Percentiles rank a stretch among this genome's conserved stretches.
phyloP scores from a whole-genome alignment of 805 yeast genomes.

The Teunomyces gatunensis region DNA sequence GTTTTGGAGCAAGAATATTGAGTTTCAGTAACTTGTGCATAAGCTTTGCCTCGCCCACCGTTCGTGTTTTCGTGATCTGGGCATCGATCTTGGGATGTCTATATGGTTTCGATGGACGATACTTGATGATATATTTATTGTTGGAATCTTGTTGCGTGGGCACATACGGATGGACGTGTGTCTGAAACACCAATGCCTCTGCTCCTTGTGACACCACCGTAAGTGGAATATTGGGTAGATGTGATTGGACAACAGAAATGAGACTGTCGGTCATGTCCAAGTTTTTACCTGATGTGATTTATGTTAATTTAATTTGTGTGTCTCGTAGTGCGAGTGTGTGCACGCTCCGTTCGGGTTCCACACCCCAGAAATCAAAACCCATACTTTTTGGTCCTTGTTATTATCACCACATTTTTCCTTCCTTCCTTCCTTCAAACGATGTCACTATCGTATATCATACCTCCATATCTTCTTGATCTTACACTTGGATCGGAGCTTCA shows the following conservation, averaged over 20 bases:
- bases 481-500: constrained; percentile 33
- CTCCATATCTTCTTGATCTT: constrained; percentile 42
- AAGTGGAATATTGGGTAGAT: constrained; percentile 51
- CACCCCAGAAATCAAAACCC: background rate
- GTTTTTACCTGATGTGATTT: background rate
- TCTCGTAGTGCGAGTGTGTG: too few relatives aligned
- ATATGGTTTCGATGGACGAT: constrained; percentile 86
- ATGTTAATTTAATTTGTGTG: too few relatives aligned
- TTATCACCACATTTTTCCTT: background rate
- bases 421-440: background rate
- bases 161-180: constrained; percentile 65
- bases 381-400: background rate
- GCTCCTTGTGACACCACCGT: constrained; percentile 80
- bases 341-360: background rate
- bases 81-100: constrained; percentile 82
- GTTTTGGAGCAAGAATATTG: constrained; percentile 66
- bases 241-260: constrained; percentile 39
- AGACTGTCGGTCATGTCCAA: constrained; percentile 53
- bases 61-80: constrained; percentile 72
- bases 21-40: constrained; percentile 53
- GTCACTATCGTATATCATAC: constrained; percentile 28
- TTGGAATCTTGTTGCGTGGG: constrained; percentile 17
- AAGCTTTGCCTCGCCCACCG: constrained; percentile 80
- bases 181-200: constrained; percentile 74
- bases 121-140: constrained; percentile 61